Conservation (phyloP, 768 basidiomycete species). For the Dacryopinax primogenitus region DNA sequence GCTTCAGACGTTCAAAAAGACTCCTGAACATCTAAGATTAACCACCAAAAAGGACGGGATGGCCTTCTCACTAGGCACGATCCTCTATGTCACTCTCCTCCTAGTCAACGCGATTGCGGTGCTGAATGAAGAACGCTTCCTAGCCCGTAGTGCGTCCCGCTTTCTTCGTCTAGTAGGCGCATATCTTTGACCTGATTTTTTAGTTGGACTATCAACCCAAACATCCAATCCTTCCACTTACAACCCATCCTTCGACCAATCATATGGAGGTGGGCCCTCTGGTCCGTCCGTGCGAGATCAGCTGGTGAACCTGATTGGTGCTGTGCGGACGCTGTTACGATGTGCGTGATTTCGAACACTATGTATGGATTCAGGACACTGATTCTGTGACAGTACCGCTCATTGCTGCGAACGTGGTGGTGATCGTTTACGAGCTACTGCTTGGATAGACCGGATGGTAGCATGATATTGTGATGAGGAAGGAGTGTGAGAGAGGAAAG, state of each 20-base stretch:
- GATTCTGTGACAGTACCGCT: slow-evolving; percentile 64
- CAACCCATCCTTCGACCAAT: slow-evolving; percentile 22
- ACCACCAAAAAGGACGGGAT: slow-evolving; percentile 16
- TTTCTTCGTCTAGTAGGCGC: slow-evolving; percentile 6
- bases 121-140: slow-evolving; percentile 90
- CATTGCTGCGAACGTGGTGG: slow-evolving; percentile 71
- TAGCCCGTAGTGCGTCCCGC: slow-evolving; percentile 63
- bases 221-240: slow-evolving; percentile 33
- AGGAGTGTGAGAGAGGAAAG: neutral
- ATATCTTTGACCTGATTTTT: slow-evolving; percentile 26
- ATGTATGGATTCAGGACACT: slow-evolving; percentile 10
- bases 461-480: neutral
- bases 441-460: slow-evolving; percentile 33
- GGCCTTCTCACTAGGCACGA: slow-evolving; percentile 27
- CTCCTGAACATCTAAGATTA: too few species aligned
- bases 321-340: slow-evolving; percentile 92
- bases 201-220: slow-evolving; percentile 79
- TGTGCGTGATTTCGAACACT: slow-evolving; percentile 46
- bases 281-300: slow-evolving; percentile 71
- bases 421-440: slow-evolving; percentile 75
- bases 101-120: slow-evolving; percentile 91
- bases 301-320: slow-evolving; percentile 83
- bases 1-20: too few species aligned
- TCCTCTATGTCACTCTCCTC: slow-evolving; percentile 76
- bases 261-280: slow-evolving; percentile 31